Base-by-base conservation (phyloP, 129 eudicot species). In the Pulicaria dysenterica region DNA sequence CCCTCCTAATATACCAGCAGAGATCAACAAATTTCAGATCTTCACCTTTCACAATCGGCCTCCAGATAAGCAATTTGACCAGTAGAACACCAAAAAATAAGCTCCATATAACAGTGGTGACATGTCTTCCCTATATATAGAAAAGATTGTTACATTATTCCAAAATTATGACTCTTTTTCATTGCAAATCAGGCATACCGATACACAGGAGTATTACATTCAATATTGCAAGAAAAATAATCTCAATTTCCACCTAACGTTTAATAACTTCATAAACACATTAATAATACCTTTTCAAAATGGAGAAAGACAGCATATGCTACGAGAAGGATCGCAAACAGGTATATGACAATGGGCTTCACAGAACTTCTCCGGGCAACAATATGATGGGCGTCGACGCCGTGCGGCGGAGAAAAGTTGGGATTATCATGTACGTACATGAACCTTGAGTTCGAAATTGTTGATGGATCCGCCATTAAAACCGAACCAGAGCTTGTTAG, bases 1-100 rank as follows among this genome's bases (percentile, higher is more conserved):
- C 31, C 31, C 31, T 24, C 31, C 31, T 24, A 24, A 24, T 24
- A 24, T 24, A 24, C 31, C 31, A 24, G 31, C 31, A 24, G 31
- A 24, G 31, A 24, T 24, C 31, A 16, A 7, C 41, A 8, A 31
- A 19, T 14, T 5, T 24, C 9, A 36, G 58, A 74, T 40, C 37
- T 74, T 71, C 58, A 85, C 90, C 90, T 85, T 79, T 82, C 62
- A 74, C 80, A 55, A 85, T 73, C 0, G 72, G 74, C 50, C 71
- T 67, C 80, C 80, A 69, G n/a, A 80, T 80, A 67, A 73, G 63
- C 19, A 79, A 75, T 64, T 72, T 79, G 80, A 85, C 56, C 36
- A 82, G 38, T 3, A 85, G 7, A 7, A 67, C 75, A 37, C 70
- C 60, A 6, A 82, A 40, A 53, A 75, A 68, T 41, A 85, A 36